phyloP scores from a whole-genome alignment of 2,329 filamentous ascomycete genomes.

The Hypoxylon sp. region DNA sequence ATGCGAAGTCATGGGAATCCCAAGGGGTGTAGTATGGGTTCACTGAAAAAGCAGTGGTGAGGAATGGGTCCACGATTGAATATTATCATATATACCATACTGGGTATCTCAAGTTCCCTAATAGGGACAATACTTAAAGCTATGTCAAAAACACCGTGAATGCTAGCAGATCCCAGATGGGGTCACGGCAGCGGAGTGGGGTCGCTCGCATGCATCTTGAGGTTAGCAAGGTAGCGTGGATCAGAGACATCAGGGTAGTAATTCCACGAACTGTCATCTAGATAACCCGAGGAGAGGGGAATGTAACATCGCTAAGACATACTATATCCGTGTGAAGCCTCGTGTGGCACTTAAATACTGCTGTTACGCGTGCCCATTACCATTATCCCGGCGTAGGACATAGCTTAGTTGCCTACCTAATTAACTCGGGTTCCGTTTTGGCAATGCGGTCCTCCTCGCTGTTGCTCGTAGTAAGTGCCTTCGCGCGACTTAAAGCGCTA shows the following conservation, averaged over 20 bases:
- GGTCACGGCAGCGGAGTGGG: constrained; percentile 1
- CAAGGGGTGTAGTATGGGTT: not conserved
- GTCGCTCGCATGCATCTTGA: not conserved
- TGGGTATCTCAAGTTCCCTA: not conserved
- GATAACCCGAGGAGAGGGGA: constrained; percentile 34
- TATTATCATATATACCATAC: not conserved
- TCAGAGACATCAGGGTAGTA: constrained; percentile 20
- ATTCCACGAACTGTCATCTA: constrained; percentile 17
- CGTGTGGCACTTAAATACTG: constrained; percentile 10
- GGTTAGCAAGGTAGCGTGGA: constrained; percentile 13
- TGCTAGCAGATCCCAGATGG: not conserved
- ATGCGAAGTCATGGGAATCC: constrained; percentile 1
- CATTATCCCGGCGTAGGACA: not conserved
- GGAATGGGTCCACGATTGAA: not conserved
- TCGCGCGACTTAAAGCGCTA: constrained; percentile 15
- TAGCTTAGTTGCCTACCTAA: not conserved
- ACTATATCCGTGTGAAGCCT: constrained; percentile 3
- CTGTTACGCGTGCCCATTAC: not conserved
- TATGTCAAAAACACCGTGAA: not conserved
- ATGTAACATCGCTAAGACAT: constrained; percentile 33
- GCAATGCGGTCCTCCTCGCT: constrained; percentile 19
- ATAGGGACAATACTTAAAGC: not conserved
- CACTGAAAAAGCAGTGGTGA: not conserved
- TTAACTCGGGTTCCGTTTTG: not conserved
- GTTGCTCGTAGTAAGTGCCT: constrained; percentile 6